These are phyloP conservation scores for Hypoxylon intermedium DNA, from an alignment of 495 filamentous ascomycete species.

Conservation along the genomic window DNA sequence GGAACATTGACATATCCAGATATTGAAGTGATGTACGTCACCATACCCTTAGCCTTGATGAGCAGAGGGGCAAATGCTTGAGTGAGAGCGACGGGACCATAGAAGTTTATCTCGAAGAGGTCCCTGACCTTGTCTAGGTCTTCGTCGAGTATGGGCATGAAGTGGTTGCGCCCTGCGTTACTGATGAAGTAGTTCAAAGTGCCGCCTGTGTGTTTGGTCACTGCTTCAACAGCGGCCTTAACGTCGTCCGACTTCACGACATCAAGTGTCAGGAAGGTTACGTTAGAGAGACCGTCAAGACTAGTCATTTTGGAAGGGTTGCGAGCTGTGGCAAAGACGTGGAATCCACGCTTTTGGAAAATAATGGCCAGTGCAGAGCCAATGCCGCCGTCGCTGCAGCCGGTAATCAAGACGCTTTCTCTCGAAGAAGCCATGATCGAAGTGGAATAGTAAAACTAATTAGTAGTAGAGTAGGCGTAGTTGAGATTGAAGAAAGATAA, in stretches of 20 bases:
- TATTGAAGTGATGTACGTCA: constrained; percentile 56
- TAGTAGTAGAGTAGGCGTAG: too few relatives aligned
- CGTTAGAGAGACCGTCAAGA: constrained; percentile 26
- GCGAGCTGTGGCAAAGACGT: constrained; percentile 53
- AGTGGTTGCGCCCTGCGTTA: constrained; percentile 46
- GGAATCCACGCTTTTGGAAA: constrained; percentile 46
- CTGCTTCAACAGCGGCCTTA: constrained; percentile 22
- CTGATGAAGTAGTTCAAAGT: constrained; percentile 53
- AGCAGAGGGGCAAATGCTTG: constrained; percentile 55
- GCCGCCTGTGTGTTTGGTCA: constrained; percentile 39
- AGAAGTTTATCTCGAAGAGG: constrained; percentile 57
- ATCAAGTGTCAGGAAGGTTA: constrained; percentile 40
- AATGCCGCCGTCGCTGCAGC: constrained; percentile 54
- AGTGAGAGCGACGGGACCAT: constrained; percentile 44
- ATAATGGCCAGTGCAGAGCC: constrained; percentile 50
- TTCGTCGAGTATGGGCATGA: constrained; percentile 45
- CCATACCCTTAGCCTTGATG: constrained; percentile 51
- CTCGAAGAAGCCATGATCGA: too few relatives aligned
- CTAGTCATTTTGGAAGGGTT: constrained; percentile 40
- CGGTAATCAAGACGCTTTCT: constrained; percentile 47
- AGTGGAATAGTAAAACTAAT: too few relatives aligned
- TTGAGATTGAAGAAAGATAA: too few relatives aligned
- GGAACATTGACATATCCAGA: constrained; percentile 50
- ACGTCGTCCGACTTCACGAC: constrained; percentile 27
- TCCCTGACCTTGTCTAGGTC: constrained; percentile 18